Percentiles rank a stretch among this genome's conserved stretches.
phyloP scores from a whole-genome alignment of 176 grass and related monocot species.

The Carex scoparia region DNA sequence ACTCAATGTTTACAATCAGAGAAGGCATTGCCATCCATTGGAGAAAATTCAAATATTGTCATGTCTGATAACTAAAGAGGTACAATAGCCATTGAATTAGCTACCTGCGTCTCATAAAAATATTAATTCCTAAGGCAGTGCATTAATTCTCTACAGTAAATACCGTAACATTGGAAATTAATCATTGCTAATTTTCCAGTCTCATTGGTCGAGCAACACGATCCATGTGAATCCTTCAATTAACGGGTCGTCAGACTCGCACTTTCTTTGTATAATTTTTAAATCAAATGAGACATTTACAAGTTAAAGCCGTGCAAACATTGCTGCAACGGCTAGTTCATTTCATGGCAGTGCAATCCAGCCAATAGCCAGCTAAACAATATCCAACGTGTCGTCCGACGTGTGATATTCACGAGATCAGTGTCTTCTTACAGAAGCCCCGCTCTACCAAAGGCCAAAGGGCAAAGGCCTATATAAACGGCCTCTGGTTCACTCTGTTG shows the following conservation, averaged over 20 bases:
- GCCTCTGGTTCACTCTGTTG: background rate
- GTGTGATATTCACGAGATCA: slow-evolving; percentile 10
- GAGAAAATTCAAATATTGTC: background rate
- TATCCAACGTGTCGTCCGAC: slow-evolving; percentile 20
- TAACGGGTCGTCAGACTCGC: background rate
- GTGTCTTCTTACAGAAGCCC: slow-evolving; percentile 14
- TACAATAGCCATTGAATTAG: background rate
- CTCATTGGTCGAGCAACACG: background rate
- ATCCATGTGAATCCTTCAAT: background rate
- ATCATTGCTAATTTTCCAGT: background rate
- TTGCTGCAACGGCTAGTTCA: slow-evolving; percentile 27
- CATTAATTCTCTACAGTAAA: background rate
- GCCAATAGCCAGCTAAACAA: background rate
- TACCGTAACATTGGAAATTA: background rate
- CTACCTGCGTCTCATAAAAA: background rate
- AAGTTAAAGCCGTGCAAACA: background rate
- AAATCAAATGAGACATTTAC: background rate
- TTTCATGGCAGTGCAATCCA: background rate
- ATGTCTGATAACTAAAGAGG: background rate
- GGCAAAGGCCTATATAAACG: slow-evolving; percentile 14
- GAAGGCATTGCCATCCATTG: too few relatives aligned
- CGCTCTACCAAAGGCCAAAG: background rate
- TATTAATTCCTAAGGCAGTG: background rate
- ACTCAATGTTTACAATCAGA: background rate
- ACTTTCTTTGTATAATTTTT: background rate